These are phyloP conservation scores for Populus hybrid DNA, from an alignment of 441 rosid genomes.

Conservation along the genomic window DNA sequence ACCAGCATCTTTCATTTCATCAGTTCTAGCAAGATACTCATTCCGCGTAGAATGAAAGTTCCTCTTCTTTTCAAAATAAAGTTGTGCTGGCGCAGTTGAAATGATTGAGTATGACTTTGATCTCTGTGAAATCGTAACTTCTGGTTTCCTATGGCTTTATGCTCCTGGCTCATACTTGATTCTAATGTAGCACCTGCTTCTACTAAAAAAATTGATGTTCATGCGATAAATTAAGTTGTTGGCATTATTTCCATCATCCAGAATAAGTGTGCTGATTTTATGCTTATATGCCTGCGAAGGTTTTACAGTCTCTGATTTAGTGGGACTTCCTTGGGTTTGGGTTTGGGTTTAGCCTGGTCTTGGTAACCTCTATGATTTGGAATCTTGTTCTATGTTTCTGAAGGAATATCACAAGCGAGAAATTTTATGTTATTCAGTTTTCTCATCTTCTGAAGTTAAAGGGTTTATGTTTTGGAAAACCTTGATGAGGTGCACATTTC, in stretches of 20 bases:
- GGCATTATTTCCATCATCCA: neutral
- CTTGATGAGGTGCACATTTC: neutral
- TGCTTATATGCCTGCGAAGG: neutral
- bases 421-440: neutral
- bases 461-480: neutral
- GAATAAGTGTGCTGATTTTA: neutral
- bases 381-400: neutral
- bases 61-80: slow-evolving; percentile 1
- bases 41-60: neutral
- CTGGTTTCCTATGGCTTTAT: neutral
- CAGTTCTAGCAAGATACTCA: neutral
- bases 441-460: neutral
- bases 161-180: neutral
- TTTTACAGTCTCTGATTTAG: neutral
- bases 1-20: neutral
- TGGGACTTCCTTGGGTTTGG: neutral
- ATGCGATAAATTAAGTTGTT: neutral
- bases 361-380: neutral
- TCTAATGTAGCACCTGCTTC: neutral
- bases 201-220: neutral
- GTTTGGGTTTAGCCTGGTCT: neutral
- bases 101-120: neutral
- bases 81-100: neutral
- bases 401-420: neutral
- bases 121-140: neutral